phyloP scores from a whole-genome alignment of 768 basidiomycete species.

The Leccinum disarticulatum region DNA sequence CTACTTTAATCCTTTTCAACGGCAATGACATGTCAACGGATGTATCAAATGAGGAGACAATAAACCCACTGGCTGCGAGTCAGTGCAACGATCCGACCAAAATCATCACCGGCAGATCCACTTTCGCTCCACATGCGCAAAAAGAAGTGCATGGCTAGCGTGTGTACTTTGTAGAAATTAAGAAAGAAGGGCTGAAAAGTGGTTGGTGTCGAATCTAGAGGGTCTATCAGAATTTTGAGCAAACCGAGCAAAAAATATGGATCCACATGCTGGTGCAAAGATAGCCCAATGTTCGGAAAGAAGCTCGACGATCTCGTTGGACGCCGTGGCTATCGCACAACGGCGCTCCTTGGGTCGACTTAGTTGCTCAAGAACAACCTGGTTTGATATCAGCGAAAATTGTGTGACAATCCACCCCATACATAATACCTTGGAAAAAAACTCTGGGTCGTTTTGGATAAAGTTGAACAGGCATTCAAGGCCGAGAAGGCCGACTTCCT shows the following conservation, averaged over 20 bases:
- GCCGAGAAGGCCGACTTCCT: slow-evolving; percentile 75
- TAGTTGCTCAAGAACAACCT: slow-evolving; percentile 80
- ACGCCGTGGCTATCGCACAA: slow-evolving; percentile 81
- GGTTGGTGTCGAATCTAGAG: slow-evolving; percentile 68
- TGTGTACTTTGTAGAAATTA: slow-evolving; percentile 79
- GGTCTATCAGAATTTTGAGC: slow-evolving; percentile 3
- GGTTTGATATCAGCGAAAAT: slow-evolving; percentile 11
- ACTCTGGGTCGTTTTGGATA: slow-evolving; percentile 65
- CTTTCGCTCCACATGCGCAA: slow-evolving; percentile 93
- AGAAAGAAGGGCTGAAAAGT: slow-evolving; percentile 87
- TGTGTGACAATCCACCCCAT: background rate
- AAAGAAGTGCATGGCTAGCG: slow-evolving; percentile 82
- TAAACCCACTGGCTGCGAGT: slow-evolving; percentile 79
- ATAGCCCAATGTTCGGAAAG: slow-evolving; percentile 85
- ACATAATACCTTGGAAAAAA: slow-evolving; percentile 63
- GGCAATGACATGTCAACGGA: slow-evolving; percentile 8
- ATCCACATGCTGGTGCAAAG: slow-evolving; percentile 80
- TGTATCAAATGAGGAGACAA: background rate
- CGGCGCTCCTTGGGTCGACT: slow-evolving; percentile 70
- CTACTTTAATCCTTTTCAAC: slow-evolving; percentile 64
- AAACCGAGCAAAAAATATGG: background rate
- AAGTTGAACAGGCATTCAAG: slow-evolving; percentile 81
- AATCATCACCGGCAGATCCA: slow-evolving; percentile 73
- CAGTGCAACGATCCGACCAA: slow-evolving; percentile 72
- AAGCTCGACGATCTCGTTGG: slow-evolving; percentile 82